Conservation (phyloP, 805 yeast species). For the Barnettozyma siamensis region DNA sequence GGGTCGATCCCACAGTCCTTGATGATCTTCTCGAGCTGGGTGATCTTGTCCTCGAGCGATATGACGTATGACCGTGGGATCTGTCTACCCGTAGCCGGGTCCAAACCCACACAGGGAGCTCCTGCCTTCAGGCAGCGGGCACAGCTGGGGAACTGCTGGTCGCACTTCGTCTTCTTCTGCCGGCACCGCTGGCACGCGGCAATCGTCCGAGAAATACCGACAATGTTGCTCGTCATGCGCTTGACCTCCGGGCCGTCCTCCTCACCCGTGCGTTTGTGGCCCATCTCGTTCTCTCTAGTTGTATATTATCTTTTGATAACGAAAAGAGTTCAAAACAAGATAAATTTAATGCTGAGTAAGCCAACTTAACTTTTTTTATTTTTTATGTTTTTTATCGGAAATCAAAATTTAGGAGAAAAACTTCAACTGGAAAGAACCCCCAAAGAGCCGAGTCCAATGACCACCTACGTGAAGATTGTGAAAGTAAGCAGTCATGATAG, state of each 20-base stretch:
- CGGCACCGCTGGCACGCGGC: constrained; percentile 86
- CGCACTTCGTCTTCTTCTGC: constrained; percentile 56
- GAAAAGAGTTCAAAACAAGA: too few relatives aligned
- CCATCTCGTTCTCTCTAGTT: background rate
- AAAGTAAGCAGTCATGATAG: constrained; percentile 42
- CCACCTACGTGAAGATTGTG: constrained; percentile 68
- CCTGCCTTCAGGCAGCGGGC: constrained; percentile 51
- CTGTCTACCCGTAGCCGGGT: constrained; percentile 84
- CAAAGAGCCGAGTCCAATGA: constrained; percentile 31
- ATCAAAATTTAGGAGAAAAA: too few relatives aligned
- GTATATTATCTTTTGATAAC: too few relatives aligned
- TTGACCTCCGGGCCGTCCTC: background rate
- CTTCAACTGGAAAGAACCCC: too few relatives aligned
- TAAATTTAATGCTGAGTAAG: too few relatives aligned
- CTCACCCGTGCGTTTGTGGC: background rate
- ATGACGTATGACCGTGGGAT: constrained; percentile 76
- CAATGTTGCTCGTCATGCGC: constrained; percentile 15
- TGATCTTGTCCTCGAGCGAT: constrained; percentile 62
- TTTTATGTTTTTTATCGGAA: too few relatives aligned
- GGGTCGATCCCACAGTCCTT: constrained; percentile 37
- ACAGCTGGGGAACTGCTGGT: constrained; percentile 54
- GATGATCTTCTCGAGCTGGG: constrained; percentile 48
- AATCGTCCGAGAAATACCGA: constrained; percentile 57
- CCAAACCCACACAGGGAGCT: constrained; percentile 75
- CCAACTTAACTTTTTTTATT: too few relatives aligned